These are phyloP conservation scores for Zoysia japonica DNA, from an alignment of 176 grass and related monocot genomes.

Conservation along the genomic window DNA sequence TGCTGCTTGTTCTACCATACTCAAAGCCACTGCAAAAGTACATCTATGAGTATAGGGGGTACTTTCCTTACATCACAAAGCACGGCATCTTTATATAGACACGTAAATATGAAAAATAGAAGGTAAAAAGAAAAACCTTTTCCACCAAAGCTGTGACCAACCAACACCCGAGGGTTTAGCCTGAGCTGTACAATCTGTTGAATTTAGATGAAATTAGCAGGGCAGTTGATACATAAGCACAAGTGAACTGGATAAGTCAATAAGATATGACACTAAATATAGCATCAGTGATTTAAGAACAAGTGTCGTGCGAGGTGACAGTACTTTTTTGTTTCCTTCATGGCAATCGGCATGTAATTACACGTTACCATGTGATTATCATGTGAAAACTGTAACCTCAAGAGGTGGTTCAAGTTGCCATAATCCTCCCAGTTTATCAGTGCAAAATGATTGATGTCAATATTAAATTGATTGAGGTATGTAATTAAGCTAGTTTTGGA, in stretches of 20 bases:
- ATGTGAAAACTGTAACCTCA: neutral
- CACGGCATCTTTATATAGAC: neutral
- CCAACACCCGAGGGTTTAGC: conserved; percentile 81
- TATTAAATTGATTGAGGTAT: neutral
- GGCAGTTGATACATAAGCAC: conserved; percentile 4
- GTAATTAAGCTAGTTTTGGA: neutral
- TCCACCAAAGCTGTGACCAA: conserved; percentile 98
- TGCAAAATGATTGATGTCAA: neutral
- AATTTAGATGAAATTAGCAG: conserved; percentile 32
- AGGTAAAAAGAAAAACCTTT: conserved; percentile 67
- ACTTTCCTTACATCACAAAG: conserved; percentile 12
- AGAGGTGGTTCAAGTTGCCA: neutral
- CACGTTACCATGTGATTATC: conserved; percentile 1
- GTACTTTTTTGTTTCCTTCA: conserved; percentile 5
- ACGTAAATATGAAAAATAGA: neutral
- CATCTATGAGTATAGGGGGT: neutral
- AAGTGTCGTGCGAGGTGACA: conserved; percentile 1
- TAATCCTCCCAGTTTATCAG: neutral
- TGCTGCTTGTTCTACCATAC: conserved; percentile 98
- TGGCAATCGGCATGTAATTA: neutral
- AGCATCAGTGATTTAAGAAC: conserved; percentile 7
- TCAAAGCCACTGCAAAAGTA: conserved; percentile 75
- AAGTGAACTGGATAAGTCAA: conserved; percentile 26
- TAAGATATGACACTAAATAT: neutral
- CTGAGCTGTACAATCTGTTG: conserved; percentile 83